These are phyloP conservation scores for Fusarium beomiforme DNA, from an alignment of 2,329 filamentous ascomycete genomes.

Conservation along the genomic window DNA sequence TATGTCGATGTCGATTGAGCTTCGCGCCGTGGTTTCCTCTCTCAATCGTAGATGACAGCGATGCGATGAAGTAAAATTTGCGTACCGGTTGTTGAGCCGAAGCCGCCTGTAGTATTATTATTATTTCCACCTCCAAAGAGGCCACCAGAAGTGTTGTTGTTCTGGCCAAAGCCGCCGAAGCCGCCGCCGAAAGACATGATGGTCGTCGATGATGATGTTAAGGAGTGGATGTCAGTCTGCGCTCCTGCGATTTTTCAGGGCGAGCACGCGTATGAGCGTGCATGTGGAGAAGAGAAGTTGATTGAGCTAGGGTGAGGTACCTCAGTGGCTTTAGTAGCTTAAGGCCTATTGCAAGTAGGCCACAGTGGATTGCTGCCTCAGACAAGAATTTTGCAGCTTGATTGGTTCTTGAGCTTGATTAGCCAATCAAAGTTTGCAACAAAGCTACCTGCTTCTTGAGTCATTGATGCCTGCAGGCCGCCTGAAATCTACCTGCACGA, in stretches of 20 bases:
- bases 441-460: constrained; percentile 36
- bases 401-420: constrained; percentile 44
- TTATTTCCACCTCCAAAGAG: constrained; percentile 56
- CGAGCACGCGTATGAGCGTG: not conserved
- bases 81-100: constrained; percentile 50
- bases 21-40: constrained; percentile 17
- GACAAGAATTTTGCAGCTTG: constrained; percentile 44
- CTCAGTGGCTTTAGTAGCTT: not conserved
- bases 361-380: constrained; percentile 49
- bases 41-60: constrained; percentile 32
- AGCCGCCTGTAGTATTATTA: constrained; percentile 48
- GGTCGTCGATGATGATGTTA: constrained; percentile 27
- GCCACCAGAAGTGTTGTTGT: constrained; percentile 48
- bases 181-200: constrained; percentile 67
- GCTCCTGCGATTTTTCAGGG: constrained; percentile 3
- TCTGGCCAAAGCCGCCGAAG: constrained; percentile 65
- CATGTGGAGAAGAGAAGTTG: constrained; percentile 24
- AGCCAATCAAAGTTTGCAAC: constrained; percentile 43
- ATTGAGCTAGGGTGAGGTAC: constrained; percentile 37
- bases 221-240: constrained; percentile 20
- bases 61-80: constrained; percentile 25
- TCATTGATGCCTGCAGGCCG: constrained; percentile 45
- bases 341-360: constrained; percentile 34
- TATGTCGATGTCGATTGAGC: constrained; percentile 11
- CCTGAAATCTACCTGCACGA: constrained; percentile 40